Evolutionary conservation across 176 grass and related monocot genomes (phyloP).

Genomic region (Avena eriantha): DNA sequence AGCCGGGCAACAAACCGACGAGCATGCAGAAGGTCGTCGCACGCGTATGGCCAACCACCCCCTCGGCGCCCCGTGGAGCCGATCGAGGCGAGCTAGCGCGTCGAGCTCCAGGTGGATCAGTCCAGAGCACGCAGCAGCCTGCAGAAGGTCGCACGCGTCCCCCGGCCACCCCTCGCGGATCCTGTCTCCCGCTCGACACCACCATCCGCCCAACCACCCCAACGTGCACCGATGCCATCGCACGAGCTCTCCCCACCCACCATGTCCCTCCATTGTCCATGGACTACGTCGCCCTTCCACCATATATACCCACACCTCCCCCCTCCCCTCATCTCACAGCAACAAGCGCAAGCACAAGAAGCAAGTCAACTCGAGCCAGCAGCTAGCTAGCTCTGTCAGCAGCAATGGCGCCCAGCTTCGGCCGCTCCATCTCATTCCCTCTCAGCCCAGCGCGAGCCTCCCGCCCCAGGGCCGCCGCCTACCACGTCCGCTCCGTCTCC

Average conservation of each 20-base stretch:
- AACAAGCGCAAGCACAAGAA: background rate
- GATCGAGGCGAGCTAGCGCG: background rate
- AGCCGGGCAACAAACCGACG: background rate
- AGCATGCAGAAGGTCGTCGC: no score
- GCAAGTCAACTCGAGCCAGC: background rate
- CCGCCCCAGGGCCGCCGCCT: background rate
- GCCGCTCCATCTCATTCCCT: slow-evolving; percentile 66
- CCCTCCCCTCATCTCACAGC: slow-evolving; percentile 4
- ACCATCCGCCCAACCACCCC: background rate
- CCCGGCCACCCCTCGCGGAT: slow-evolving; percentile 41
- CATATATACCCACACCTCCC: background rate
- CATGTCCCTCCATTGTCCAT: slow-evolving; percentile 1
- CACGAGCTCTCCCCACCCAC: slow-evolving; percentile 16
- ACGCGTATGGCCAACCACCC: slow-evolving; percentile 18
- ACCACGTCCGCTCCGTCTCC: slow-evolving; percentile 57
- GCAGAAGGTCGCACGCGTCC: slow-evolving; percentile 15
- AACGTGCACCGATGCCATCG: background rate
- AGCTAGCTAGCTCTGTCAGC: background rate
- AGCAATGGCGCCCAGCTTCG: slow-evolving; percentile 64
- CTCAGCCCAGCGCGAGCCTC: slow-evolving; percentile 43
- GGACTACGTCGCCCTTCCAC: background rate
- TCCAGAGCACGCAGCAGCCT: background rate
- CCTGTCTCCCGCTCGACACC: slow-evolving; percentile 22
- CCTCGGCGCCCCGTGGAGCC: background rate
- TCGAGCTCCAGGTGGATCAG: background rate